These are phyloP conservation scores for Drosera spatulata DNA, from an alignment of 179 eudicot genomes.

Conservation along the genomic window DNA sequence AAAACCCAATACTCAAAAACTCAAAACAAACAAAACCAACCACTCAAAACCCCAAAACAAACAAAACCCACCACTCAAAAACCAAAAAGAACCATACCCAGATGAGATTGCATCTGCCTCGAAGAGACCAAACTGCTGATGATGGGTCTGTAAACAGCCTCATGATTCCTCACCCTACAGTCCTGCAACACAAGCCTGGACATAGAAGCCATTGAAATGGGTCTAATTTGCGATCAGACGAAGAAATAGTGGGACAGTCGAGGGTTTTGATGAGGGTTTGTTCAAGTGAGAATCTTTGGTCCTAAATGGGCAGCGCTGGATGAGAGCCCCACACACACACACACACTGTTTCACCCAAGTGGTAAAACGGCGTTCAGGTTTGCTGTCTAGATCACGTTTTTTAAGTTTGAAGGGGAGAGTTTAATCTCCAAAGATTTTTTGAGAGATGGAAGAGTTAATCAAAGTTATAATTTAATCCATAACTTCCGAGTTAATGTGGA, in stretches of 20 bases:
- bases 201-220: constrained; percentile 42
- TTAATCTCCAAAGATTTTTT: too few relatives aligned
- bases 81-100: constrained; percentile 30
- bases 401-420: too few relatives aligned
- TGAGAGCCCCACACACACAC: constrained; percentile 22
- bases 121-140: constrained; percentile 3
- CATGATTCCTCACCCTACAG: constrained; percentile 28
- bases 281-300: too few relatives aligned
- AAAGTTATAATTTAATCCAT: too few relatives aligned
- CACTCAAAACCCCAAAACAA: constrained; percentile 3
- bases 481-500: too few relatives aligned
- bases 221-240: too few relatives aligned
- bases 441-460: too few relatives aligned
- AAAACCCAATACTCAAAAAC: background rate
- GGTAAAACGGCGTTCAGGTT: too few relatives aligned
- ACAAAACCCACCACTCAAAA: background rate
- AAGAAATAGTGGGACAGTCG: too few relatives aligned
- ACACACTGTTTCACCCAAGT: background rate
- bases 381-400: background rate
- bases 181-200: constrained; percentile 43
- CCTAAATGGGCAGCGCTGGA: too few relatives aligned
- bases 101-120: constrained; percentile 22
- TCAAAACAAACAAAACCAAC: background rate
- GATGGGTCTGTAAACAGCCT: constrained; percentile 30
- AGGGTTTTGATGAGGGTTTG: background rate